These are phyloP conservation scores for Kodamaea fukazawae DNA, from an alignment of 805 yeast species.

Conservation along the genomic window DNA sequence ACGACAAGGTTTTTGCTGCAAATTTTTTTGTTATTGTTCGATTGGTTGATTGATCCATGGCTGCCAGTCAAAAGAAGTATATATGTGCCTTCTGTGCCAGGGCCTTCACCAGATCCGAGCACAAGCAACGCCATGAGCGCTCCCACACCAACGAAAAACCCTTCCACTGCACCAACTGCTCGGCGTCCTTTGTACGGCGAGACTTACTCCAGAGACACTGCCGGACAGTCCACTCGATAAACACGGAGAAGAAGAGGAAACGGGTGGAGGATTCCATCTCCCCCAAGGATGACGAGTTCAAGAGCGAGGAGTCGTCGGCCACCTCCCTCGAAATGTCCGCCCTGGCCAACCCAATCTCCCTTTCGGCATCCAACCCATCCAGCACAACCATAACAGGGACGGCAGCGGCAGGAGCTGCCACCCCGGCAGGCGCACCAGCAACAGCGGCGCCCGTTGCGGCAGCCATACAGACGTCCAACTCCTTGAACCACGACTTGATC, in stretches of 20 bases:
- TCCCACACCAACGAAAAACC: constrained; percentile 95
- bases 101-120: constrained; percentile 93
- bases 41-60: constrained; percentile 1
- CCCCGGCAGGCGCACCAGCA: neutral
- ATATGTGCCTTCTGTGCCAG: constrained; percentile 78
- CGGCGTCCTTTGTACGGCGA: constrained; percentile 71
- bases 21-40: too few relatives aligned
- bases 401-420: neutral
- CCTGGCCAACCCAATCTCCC: neutral
- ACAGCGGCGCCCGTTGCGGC: neutral
- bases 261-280: constrained; percentile 3
- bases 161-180: constrained; percentile 67
- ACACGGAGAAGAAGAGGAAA: constrained; percentile 11
- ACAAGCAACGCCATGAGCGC: constrained; percentile 87
- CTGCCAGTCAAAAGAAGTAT: constrained; percentile 57
- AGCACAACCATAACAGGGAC: neutral
- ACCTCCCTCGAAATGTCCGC: neutral
- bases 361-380: neutral
- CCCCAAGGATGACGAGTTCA: constrained; percentile 2
- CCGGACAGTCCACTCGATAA: constrained; percentile 65
- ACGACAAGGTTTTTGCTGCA: too few relatives aligned
- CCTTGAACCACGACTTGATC: constrained; percentile 20
- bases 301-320: neutral
- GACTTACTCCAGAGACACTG: constrained; percentile 76
- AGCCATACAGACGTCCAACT: neutral